phyloP scores from a whole-genome alignment of 371 early-diverging fungal species.

The Circinella umbellata region DNA sequence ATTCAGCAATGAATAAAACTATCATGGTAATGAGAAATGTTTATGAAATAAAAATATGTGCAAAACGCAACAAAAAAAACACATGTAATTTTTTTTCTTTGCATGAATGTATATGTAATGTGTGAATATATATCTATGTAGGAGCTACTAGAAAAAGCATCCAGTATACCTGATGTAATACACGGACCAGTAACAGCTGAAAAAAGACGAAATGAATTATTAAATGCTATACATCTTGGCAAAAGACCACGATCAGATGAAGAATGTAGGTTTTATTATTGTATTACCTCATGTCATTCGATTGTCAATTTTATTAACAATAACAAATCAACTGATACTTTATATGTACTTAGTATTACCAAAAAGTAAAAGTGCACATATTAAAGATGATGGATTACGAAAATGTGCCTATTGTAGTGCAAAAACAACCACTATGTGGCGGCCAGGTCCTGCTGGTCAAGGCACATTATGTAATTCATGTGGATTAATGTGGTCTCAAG shows the following conservation, averaged over 20 bases:
- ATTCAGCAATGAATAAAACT: constrained; percentile 21
- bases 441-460: constrained; percentile 44
- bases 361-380: constrained; percentile 23
- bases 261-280: constrained; percentile 27
- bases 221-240: constrained; percentile 43
- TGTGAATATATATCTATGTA: neutral
- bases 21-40: neutral
- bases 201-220: constrained; percentile 49
- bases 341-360: constrained; percentile 9
- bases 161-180: constrained; percentile 40
- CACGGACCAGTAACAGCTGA: constrained; percentile 48
- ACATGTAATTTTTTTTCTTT: too few relatives aligned
- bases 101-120: too few relatives aligned
- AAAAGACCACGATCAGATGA: constrained; percentile 43
- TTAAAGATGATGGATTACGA: constrained; percentile 40
- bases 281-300: neutral
- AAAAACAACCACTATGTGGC: constrained; percentile 50
- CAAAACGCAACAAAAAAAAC: too few relatives aligned
- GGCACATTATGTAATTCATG: constrained; percentile 56
- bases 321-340: neutral
- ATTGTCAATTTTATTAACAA: neutral
- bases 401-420: constrained; percentile 52
- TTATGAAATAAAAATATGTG: too few relatives aligned
- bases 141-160: constrained; percentile 31
- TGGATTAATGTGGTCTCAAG: constrained; percentile 59